Evolutionary conservation across 2,329 filamentous ascomycete species (phyloP).

Genomic region (Gnomoniopsis sp.): DNA sequence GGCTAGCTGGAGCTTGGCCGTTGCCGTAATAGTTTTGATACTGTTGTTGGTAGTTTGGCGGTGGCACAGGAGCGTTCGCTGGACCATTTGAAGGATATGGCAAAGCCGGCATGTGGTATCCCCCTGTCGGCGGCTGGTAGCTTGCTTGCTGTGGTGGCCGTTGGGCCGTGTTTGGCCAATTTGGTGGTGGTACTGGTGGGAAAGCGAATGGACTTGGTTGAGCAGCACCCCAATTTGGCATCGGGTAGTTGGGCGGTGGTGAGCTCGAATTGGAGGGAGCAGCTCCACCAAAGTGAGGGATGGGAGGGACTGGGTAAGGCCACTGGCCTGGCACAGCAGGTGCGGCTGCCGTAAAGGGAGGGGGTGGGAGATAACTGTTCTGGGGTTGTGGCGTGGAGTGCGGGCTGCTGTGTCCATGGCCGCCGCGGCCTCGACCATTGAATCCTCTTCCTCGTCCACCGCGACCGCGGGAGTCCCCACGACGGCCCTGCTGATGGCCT

Average conservation of each 20-base stretch:
- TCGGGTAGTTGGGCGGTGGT: constrained; percentile 15
- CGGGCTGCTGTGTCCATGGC: constrained; percentile 31
- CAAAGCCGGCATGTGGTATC: constrained; percentile 12
- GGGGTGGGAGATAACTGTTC: constrained; percentile 23
- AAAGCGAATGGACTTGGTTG: constrained; percentile 16
- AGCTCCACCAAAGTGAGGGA: constrained; percentile 15
- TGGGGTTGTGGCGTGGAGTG: constrained; percentile 17
- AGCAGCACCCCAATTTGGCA: constrained; percentile 14
- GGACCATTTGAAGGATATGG: constrained; percentile 13
- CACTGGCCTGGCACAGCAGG: constrained; percentile 20
- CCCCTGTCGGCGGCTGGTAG: constrained; percentile 15
- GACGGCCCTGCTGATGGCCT: constrained; percentile 35
- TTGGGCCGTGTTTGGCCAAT: constrained; percentile 10
- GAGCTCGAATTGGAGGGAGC: constrained; percentile 11
- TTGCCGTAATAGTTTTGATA: constrained; percentile 17
- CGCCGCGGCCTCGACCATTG: constrained; percentile 36
- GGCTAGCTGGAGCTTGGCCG: constrained; percentile 10
- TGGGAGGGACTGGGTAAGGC: constrained; percentile 17
- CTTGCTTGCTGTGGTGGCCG: constrained; percentile 12
- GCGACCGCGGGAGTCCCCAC: constrained; percentile 45
- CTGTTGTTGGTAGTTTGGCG: constrained; percentile 12
- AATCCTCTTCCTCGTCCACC: constrained; percentile 36
- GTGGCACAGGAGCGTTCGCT: constrained; percentile 7
- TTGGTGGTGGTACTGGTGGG: constrained; percentile 13
- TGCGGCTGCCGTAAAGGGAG: constrained; percentile 21